Conservation (phyloP, 495 filamentous ascomycete genomes). For the Talaromyces wortmannii region DNA sequence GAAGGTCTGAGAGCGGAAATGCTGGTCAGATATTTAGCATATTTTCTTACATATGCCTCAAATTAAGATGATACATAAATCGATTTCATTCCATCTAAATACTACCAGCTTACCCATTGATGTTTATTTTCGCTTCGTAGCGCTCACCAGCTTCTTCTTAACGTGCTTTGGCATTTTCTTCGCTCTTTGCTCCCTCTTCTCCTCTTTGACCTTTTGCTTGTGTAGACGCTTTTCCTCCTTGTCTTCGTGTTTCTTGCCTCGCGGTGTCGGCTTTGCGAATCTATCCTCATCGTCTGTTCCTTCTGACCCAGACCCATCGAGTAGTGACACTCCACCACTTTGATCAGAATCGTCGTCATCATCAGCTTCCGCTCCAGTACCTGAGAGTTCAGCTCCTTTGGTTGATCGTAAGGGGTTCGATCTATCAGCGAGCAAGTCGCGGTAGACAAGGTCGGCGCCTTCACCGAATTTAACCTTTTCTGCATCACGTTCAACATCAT, state of each 20-base stretch:
- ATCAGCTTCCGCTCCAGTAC: constrained; percentile 21
- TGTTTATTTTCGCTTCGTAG: constrained; percentile 16
- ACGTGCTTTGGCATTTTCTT: constrained; percentile 93
- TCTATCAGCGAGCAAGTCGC: constrained; percentile 67
- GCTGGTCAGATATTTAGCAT: no score
- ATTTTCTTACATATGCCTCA: no score
- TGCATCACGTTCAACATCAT: constrained; percentile 88
- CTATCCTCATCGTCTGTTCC: constrained; percentile 35
- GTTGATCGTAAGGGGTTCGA: constrained; percentile 15
- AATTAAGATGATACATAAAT: no score
- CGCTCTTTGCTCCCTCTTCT: constrained; percentile 83
- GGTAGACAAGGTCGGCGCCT: constrained; percentile 70
- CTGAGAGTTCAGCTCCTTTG: constrained; percentile 15
- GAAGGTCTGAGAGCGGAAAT: no score
- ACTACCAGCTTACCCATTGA: no score
- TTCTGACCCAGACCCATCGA: constrained; percentile 37
- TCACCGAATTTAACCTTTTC: constrained; percentile 66
- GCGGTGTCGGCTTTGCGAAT: constrained; percentile 61
- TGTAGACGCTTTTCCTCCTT: constrained; percentile 86
- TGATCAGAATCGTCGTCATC: constrained; percentile 39
- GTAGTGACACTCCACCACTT: constrained; percentile 36
- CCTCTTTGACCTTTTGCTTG: constrained; percentile 88
- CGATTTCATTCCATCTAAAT: no score
- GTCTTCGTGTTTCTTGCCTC: constrained; percentile 86
- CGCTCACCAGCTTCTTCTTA: constrained; percentile 71